A percentile compares a stretch with the other conserved stretches of the same genome.
These are phyloP conservation scores for Puccinia polysora DNA, from an alignment of 1,284 basidiomycete genomes.

Conservation along the genomic window DNA sequence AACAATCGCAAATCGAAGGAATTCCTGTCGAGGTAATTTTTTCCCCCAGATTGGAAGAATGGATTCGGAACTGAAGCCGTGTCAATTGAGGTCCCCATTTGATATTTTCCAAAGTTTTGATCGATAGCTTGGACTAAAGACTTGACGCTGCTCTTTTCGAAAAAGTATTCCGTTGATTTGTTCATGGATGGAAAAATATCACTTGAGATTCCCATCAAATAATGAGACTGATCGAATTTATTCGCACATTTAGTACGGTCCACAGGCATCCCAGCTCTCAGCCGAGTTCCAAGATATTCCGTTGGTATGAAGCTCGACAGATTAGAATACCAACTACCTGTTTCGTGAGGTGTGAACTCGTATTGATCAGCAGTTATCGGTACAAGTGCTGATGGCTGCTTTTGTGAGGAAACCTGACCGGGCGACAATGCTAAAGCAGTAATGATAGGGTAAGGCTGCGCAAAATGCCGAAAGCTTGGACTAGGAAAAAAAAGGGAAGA, in stretches of 20 bases:
- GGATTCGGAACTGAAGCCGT: constrained; percentile 42
- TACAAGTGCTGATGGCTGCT: constrained; percentile 11
- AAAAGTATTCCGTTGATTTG: constrained; percentile 13
- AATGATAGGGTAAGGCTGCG: constrained; percentile 40
- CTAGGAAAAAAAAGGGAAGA: constrained; percentile 11
- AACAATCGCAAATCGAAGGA: constrained; percentile 14
- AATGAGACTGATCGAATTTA: constrained; percentile 35
- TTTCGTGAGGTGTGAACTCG: constrained; percentile 35
- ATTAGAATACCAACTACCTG: constrained; percentile 31
- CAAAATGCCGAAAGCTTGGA: constrained; percentile 16
- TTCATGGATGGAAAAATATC: constrained; percentile 26
- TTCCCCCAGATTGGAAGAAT: constrained; percentile 18
- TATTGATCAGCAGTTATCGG: constrained; percentile 25
- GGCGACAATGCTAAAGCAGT: constrained; percentile 17
- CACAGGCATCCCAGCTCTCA: constrained; percentile 10
- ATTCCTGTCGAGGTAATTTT: constrained; percentile 14
- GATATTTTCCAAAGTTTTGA: not conserved
- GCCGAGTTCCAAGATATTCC: constrained; percentile 30
- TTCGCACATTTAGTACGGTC: constrained; percentile 19
- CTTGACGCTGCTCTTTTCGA: constrained; percentile 5
- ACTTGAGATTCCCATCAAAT: constrained; percentile 28
- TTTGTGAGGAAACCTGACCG: not conserved
- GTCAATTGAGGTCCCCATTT: constrained; percentile 31
- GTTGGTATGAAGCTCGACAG: constrained; percentile 39
- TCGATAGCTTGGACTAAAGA: constrained; percentile 13